A percentile compares a stretch with the other conserved stretches of the same genome.
These are phyloP conservation scores for Euphorbia peplus DNA, from an alignment of 345 rosid species.

Conservation along the genomic window DNA sequence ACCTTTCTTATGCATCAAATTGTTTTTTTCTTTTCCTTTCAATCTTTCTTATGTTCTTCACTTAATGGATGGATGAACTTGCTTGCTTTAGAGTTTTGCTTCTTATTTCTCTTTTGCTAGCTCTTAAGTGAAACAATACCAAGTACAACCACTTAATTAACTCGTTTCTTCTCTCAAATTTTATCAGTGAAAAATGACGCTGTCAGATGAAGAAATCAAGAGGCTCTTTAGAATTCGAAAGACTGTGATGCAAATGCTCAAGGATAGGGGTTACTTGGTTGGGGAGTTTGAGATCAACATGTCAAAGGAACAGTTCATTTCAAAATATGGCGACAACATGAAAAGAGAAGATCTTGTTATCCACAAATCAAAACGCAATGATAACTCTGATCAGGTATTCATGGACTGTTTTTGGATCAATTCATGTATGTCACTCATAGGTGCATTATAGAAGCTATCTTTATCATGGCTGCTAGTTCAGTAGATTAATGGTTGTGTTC, in stretches of 20 bases:
- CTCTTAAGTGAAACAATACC: too few species aligned
- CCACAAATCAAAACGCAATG: slow-evolving; percentile 50
- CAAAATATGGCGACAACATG: slow-evolving; percentile 69
- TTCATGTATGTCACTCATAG: too few species aligned
- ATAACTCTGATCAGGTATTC: slow-evolving; percentile 63
- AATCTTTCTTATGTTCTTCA: too few species aligned
- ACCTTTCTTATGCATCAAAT: too few species aligned
- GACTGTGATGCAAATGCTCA: slow-evolving; percentile 81
- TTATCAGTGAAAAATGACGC: slow-evolving; percentile 36
- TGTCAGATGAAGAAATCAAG: slow-evolving; percentile 64
- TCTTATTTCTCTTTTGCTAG: background rate
- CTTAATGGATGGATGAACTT: background rate
- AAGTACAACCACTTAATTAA: background rate
- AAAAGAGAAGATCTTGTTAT: slow-evolving; percentile 87
- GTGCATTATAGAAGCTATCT: too few species aligned
- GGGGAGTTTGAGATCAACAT: slow-evolving; percentile 57
- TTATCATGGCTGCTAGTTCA: too few species aligned
- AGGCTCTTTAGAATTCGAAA: slow-evolving; percentile 57
- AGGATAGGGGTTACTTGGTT: slow-evolving; percentile 70
- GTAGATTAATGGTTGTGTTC: too few species aligned
- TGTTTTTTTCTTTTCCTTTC: too few species aligned
- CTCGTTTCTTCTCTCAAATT: background rate
- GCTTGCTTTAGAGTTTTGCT: background rate
- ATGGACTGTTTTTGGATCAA: background rate
- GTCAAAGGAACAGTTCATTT: slow-evolving; percentile 46